Conservation (phyloP, 345 rosid species). For the Mercurialis annua region DNA sequence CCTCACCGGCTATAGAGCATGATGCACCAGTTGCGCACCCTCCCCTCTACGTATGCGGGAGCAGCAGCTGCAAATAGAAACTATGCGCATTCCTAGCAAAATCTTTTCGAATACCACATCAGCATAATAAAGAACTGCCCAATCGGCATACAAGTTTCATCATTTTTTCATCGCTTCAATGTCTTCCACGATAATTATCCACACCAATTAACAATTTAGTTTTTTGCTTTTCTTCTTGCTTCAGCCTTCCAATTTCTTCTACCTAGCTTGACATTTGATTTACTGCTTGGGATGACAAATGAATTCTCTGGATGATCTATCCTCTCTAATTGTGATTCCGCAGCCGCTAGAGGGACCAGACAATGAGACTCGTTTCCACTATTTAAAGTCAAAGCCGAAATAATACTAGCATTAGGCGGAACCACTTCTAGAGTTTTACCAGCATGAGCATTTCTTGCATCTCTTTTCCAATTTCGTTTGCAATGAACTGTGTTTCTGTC, state of each 20-base stretch:
- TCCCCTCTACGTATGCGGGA: constrained; percentile 9
- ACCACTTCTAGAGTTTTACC: constrained; percentile 27
- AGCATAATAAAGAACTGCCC: neutral
- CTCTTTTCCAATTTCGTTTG: constrained; percentile 67
- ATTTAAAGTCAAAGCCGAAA: constrained; percentile 13
- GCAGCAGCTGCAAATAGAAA: constrained; percentile 12
- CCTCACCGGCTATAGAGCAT: neutral
- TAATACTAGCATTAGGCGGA: constrained; percentile 19
- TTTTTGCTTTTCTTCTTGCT: constrained; percentile 57
- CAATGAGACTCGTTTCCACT: constrained; percentile 15
- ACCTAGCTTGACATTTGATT: constrained; percentile 28
- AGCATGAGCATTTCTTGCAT: constrained; percentile 57
- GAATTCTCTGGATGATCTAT: constrained; percentile 24
- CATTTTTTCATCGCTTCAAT: too few relatives aligned
- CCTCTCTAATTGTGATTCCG: constrained; percentile 19
- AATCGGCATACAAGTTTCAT: neutral
- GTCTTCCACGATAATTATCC: constrained; percentile 6
- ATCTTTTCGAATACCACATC: constrained; percentile 10
- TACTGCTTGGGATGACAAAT: constrained; percentile 14
- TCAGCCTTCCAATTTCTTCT: constrained; percentile 74
- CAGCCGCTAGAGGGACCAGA: constrained; percentile 7
- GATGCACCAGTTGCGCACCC: too few relatives aligned
- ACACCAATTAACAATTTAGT: constrained; percentile 13
- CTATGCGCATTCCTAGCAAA: neutral
- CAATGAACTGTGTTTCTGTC: constrained; percentile 36